phyloP scores from a whole-genome alignment of 257 asterid species.

The Cinchona pubescens region DNA sequence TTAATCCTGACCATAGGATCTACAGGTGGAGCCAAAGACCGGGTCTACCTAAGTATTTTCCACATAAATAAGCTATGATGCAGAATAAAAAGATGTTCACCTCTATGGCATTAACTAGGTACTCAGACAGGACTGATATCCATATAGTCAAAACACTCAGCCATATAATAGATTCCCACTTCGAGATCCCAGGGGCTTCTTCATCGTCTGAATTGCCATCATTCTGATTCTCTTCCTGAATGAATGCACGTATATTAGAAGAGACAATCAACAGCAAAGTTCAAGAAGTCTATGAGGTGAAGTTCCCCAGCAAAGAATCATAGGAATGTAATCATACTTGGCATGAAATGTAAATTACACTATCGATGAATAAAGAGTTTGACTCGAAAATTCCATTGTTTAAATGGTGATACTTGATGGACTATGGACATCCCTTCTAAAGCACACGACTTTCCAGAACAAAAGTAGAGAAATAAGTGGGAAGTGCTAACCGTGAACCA shows the following conservation, averaged over 20 bases:
- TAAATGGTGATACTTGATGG: no score
- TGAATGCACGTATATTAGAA: conserved; percentile 17
- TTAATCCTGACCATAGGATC: no score
- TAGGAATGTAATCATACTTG: not conserved
- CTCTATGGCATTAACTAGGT: conserved; percentile 75
- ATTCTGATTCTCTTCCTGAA: conserved; percentile 47
- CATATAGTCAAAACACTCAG: conserved; percentile 52
- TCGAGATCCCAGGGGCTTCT: conserved; percentile 60
- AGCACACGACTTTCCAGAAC: not conserved
- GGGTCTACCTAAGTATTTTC: no score
- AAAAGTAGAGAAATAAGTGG: not conserved
- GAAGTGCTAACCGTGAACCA: not conserved
- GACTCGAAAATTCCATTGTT: not conserved
- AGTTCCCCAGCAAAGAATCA: not conserved
- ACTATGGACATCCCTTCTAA: not conserved
- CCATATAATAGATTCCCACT: conserved; percentile 73
- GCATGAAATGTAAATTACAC: not conserved
- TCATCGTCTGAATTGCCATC: conserved; percentile 43
- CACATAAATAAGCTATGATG: not conserved
- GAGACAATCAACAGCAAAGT: conserved; percentile 10
- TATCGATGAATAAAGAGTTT: not conserved
- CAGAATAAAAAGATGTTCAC: conserved; percentile 27
- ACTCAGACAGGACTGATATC: conserved; percentile 65
- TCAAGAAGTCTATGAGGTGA: not conserved
- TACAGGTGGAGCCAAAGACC: no score